Evolutionary conservation across 768 basidiomycete species (phyloP), one percentile per base, ranked within the genome.

Genomic region (Exsudoporus frostii): DNA sequence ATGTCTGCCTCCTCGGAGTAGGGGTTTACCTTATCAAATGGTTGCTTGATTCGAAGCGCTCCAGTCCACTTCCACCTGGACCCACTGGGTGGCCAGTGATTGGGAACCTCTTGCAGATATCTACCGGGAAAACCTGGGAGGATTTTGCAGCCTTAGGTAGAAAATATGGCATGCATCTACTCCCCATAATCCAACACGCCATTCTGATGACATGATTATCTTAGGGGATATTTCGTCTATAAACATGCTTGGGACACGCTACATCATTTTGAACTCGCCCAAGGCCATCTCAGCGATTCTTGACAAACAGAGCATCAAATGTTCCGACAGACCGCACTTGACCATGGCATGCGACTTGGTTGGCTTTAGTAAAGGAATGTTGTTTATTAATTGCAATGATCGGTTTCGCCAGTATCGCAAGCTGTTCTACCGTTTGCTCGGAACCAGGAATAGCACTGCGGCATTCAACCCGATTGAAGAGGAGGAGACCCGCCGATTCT

Each of bases 91-190:
- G 48, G 54, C 82, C 76, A 11, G 20, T 84, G 15, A 63, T 84
- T 30, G 84, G 83, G 15, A 84, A 79, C 57, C 58, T 79, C 10
- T 65, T 80, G 22, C 78, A 81, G 56, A 77, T 84, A 75, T 78
- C 81, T 24, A 61, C 65, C 17, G 71, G 74, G 34, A 69, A 74
- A 56, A 75, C 75, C 53, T 85, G 82, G 81, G 50, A 78, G 17
- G 79, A 73, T 0, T 83, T 81, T 58, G 71, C 79, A 20, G 69
- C 73, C 27, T 79, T 83, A 77, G 76, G 80, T 3, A 74, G 79
- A 54, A 68, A 65, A 63, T 84, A 76, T 57, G 83, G 83, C 76
- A 55, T 30, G 72, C 58, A 13, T 37, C 5, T 32, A 32, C 13
- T 33, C 36, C 6, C 1, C 19, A 25, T 25, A 9, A n/a, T 41